phyloP scores from a whole-genome alignment of 306 rosid genomes.

The Vigna mungo region DNA sequence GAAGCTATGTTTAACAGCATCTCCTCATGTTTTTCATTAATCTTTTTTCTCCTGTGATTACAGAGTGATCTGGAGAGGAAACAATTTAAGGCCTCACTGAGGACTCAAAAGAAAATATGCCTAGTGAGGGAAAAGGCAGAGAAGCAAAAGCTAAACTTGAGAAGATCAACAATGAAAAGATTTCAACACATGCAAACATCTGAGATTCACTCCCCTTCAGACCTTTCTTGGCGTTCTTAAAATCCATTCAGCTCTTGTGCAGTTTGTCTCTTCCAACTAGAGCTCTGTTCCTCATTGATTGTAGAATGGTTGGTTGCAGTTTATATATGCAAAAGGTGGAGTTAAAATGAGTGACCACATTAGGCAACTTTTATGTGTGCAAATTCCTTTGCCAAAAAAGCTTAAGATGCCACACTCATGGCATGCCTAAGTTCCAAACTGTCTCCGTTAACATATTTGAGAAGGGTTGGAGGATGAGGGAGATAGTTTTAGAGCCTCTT shows the following conservation, averaged over 20 bases:
- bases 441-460: not conserved
- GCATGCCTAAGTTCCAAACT: not conserved
- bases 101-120: constrained; percentile 53
- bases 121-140: constrained; percentile 63
- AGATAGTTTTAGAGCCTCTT: not conserved
- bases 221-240: constrained; percentile 39
- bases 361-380: not conserved
- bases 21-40: not conserved
- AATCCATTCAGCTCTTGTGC: not conserved
- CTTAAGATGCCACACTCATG: constrained; percentile 6
- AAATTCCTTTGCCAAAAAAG: not conserved
- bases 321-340: not conserved
- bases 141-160: constrained; percentile 54
- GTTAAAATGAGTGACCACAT: not conserved
- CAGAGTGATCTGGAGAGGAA: constrained; percentile 68
- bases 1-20: not conserved
- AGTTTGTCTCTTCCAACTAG: not conserved
- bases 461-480: not conserved
- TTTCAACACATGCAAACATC: constrained; percentile 47
- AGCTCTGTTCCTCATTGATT: not conserved
- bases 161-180: constrained; percentile 53
- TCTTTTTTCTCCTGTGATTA: not conserved
- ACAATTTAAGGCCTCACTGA: constrained; percentile 49
- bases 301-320: not conserved
- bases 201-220: constrained; percentile 28